Evolutionary conservation across 345 rosid species (phyloP).

Genomic region (Lepidium aucheri): DNA sequence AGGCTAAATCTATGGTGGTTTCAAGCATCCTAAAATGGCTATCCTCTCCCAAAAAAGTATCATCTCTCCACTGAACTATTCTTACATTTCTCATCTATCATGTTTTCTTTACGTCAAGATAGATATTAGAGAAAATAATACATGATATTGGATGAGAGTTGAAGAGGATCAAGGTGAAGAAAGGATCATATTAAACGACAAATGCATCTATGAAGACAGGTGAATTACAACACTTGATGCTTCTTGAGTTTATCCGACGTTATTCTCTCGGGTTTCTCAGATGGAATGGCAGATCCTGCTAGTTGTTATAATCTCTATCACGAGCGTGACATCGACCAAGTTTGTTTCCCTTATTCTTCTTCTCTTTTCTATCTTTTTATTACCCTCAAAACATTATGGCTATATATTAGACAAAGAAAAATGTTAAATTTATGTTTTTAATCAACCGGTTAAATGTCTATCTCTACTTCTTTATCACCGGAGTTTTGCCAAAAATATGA

Average conservation of each 20-base stretch:
- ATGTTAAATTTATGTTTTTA: too few species aligned
- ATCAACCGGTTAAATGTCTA: too few species aligned
- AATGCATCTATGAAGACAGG: conserved; percentile 91
- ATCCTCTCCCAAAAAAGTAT: conserved; percentile 12
- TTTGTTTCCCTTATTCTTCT: conserved; percentile 19
- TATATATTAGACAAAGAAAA: background rate
- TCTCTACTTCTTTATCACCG: too few species aligned
- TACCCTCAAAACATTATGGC: background rate
- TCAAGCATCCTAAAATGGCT: conserved; percentile 35
- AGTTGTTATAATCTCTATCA: conserved; percentile 40
- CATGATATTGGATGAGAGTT: conserved; percentile 47
- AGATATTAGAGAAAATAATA: background rate
- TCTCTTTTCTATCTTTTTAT: background rate
- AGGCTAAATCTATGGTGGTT: conserved; percentile 33
- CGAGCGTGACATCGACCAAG: conserved; percentile 92
- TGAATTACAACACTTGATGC: conserved; percentile 46
- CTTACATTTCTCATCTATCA: conserved; percentile 10
- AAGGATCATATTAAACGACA: conserved; percentile 29
- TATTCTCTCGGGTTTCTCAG: conserved; percentile 51
- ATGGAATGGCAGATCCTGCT: conserved; percentile 99
- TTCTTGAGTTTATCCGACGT: conserved; percentile 42
- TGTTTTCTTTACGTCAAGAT: background rate
- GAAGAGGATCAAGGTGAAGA: conserved; percentile 11
- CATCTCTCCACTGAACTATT: conserved; percentile 16
- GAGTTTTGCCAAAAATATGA: too few species aligned